Base-by-base conservation (phyloP, 169 alveolate species). In the Amoebophrya sp. region DNA sequence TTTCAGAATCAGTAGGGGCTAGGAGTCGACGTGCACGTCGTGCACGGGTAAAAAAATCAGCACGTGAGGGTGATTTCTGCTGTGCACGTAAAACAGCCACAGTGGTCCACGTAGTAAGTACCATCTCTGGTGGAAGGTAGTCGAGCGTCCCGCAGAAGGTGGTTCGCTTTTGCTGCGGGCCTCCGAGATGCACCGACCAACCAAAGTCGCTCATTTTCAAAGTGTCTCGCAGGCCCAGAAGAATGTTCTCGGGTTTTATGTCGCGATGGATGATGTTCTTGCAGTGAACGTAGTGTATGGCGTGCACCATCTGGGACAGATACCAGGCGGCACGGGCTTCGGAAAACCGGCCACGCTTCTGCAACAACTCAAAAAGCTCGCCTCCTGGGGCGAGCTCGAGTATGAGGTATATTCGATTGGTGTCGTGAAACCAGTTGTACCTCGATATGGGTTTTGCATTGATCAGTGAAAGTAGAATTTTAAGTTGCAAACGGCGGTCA, bases 71-170 rank as follows among this genome's bases (percentile, higher is more conserved):
- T 47, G 18, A 47, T 47, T 18, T 47, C 66, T 47, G n/a, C n/a
- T n/a, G n/a, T n/a, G n/a, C n/a, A n/a, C n/a, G n/a, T n/a, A n/a
- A n/a, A n/a, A n/a, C n/a, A n/a, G n/a, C n/a, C n/a, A n/a, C n/a
- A n/a, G n/a, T n/a, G n/a, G n/a, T n/a, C n/a, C n/a, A n/a, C n/a
- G n/a, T n/a, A n/a, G n/a, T n/a, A 32, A 94, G 92, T 0, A 96
- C 95, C 95, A 97, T 96, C 92, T 97, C 99, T n/a, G 99, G 99
- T n/a, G 98, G 97, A 3, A 96, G 93, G 94, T 97, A 97, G 89
- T 97, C 99, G 40, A 95, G 93, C 0, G 99, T 97, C 25, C 99
- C 99, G 90, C 99, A 97, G 88, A 96, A 93, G 77, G 99, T 97
- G 39, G 94, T 90, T 89, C 99, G 95, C 40, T 95, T 94, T 23